A percentile compares a stretch with the other conserved stretches of the same genome.
Evolutionary conservation across 2,329 filamentous ascomycete species (phyloP).

Genomic region (Alternaria sp.): DNA sequence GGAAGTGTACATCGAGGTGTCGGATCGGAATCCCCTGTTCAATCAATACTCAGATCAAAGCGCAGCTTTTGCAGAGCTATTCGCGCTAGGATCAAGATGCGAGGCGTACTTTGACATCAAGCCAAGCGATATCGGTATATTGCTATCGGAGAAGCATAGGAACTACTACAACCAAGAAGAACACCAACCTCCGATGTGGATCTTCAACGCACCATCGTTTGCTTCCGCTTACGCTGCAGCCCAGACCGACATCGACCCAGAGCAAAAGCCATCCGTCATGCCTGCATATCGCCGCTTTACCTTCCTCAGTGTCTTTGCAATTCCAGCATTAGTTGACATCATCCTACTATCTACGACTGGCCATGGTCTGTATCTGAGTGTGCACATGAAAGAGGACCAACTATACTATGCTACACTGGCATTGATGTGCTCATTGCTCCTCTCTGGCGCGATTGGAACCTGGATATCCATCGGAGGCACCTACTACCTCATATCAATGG

Average conservation of each 20-base stretch:
- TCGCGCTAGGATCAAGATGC: slow-evolving; percentile 68
- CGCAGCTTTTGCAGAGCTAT: slow-evolving; percentile 68
- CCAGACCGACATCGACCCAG: slow-evolving; percentile 60
- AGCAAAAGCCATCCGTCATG: slow-evolving; percentile 53
- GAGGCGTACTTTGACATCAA: slow-evolving; percentile 66
- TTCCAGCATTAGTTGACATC: slow-evolving; percentile 67
- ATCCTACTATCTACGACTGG: slow-evolving; percentile 64
- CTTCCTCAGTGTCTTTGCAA: slow-evolving; percentile 67
- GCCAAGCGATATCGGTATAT: slow-evolving; percentile 44
- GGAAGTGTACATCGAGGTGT: slow-evolving; percentile 68
- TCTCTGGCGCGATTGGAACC: slow-evolving; percentile 67
- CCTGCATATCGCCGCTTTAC: slow-evolving; percentile 60
- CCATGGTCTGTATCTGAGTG: slow-evolving; percentile 66
- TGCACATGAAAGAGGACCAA: slow-evolving; percentile 59
- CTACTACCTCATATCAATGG: slow-evolving; percentile 66
- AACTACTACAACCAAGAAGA: slow-evolving; percentile 50
- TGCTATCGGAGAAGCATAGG: slow-evolving; percentile 49
- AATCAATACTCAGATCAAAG: slow-evolving; percentile 68
- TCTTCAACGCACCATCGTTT: slow-evolving; percentile 57
- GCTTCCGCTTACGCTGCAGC: slow-evolving; percentile 60
- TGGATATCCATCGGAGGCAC: slow-evolving; percentile 69
- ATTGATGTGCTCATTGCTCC: slow-evolving; percentile 64
- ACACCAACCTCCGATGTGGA: slow-evolving; percentile 58
- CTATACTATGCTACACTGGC: slow-evolving; percentile 63
- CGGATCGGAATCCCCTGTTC: slow-evolving; percentile 67